Evolutionary conservation across 371 early-diverging fungal genomes (phyloP).

Genomic region (Lichtheimia ramosa): DNA sequence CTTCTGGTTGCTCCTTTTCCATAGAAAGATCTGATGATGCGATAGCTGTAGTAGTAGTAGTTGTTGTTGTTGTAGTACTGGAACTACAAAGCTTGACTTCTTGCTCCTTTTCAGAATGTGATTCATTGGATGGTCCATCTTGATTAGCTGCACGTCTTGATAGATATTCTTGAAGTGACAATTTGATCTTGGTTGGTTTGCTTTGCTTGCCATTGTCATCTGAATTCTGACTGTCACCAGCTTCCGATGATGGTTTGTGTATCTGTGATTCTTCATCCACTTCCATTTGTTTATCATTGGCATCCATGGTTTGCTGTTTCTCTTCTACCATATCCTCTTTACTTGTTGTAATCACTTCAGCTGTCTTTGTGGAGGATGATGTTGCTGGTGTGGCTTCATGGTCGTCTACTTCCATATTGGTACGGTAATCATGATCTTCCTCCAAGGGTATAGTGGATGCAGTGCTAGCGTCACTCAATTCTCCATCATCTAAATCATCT

Average conservation of each 20-base stretch:
- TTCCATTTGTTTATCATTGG: neutral
- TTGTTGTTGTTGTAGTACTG: no score
- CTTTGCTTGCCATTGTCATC: neutral
- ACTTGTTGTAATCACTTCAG: neutral
- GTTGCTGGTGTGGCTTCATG: neutral
- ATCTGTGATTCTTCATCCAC: neutral
- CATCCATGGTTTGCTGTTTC: neutral
- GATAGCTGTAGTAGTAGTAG: neutral
- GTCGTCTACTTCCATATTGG: neutral
- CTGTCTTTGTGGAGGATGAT: neutral
- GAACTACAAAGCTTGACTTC: neutral
- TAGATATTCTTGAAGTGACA: slow-evolving; percentile 40
- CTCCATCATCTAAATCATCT: slow-evolving; percentile 16
- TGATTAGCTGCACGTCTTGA: slow-evolving; percentile 22
- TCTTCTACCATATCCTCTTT: neutral
- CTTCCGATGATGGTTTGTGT: no score
- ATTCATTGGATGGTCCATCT: slow-evolving; percentile 6
- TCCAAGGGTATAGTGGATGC: slow-evolving; percentile 33
- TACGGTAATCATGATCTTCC: slow-evolving; percentile 4
- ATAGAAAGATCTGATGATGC: neutral
- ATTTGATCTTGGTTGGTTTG: slow-evolving; percentile 25
- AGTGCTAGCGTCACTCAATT: slow-evolving; percentile 30
- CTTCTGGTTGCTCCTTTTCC: slow-evolving; percentile 7
- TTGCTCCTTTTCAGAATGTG: neutral
- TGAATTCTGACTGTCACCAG: no score